Conservation (phyloP, 768 basidiomycete genomes). For the Plicaturopsis crispa region DNA sequence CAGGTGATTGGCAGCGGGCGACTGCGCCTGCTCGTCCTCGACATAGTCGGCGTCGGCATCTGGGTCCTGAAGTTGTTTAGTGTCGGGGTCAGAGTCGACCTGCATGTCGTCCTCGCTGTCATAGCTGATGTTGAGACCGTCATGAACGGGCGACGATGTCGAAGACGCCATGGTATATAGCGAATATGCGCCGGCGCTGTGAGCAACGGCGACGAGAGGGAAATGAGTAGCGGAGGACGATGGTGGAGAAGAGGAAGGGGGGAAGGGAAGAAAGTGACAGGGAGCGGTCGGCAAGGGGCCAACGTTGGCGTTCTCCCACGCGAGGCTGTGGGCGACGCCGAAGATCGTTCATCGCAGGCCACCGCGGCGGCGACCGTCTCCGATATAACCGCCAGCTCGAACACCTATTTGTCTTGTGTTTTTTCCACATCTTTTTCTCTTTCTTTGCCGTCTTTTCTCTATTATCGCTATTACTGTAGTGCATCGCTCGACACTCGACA, state of each 20-base stretch:
- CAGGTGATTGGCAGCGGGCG: slow-evolving; percentile 26
- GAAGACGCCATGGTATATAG: slow-evolving; percentile 15
- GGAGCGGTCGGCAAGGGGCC: too few relatives aligned
- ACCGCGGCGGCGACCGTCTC: too few relatives aligned
- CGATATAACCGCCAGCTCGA: too few relatives aligned
- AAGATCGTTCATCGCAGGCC: too few relatives aligned
- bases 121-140: slow-evolving; percentile 48
- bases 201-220: neutral
- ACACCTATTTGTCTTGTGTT: too few relatives aligned
- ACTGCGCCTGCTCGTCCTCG: slow-evolving; percentile 40
- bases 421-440: too few relatives aligned
- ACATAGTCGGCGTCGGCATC: slow-evolving; percentile 62
- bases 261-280: too few relatives aligned
- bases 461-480: too few relatives aligned
- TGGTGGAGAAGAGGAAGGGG: slow-evolving; percentile 24
- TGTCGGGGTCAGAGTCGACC: slow-evolving; percentile 54
- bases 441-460: too few relatives aligned
- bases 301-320: too few relatives aligned
- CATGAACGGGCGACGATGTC: slow-evolving; percentile 17
- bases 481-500: too few relatives aligned
- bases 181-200: slow-evolving; percentile 12
- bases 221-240: slow-evolving; percentile 26
- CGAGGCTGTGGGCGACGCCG: too few relatives aligned
- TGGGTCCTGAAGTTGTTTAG: slow-evolving; percentile 32
- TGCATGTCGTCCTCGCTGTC: slow-evolving; percentile 51